These are phyloP conservation scores for Pythium chondricola DNA, from an alignment of 352 stramenopile genomes.

Conservation along the genomic window DNA sequence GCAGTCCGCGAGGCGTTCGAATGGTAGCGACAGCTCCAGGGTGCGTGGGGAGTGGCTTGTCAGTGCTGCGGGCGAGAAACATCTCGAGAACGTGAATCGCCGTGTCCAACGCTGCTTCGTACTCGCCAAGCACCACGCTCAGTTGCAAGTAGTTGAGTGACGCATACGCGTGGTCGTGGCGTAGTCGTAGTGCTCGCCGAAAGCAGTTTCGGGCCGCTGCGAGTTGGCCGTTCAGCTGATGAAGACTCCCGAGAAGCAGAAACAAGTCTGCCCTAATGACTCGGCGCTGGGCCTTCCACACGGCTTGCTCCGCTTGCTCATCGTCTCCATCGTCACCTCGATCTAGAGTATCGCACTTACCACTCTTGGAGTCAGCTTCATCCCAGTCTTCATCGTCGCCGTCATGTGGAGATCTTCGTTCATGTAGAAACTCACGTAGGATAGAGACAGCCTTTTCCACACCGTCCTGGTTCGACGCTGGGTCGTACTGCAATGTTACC, in stretches of 20 bases:
- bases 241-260: conserved; percentile 24
- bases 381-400: conserved; percentile 1
- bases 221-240: conserved; percentile 31
- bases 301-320: conserved; percentile 4
- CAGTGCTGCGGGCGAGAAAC: conserved; percentile 3
- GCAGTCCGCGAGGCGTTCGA: conserved; percentile 12
- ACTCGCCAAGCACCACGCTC: conserved; percentile 25
- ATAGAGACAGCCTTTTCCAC: conserved; percentile 18
- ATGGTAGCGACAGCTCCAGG: background rate
- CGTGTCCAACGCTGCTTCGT: conserved; percentile 30
- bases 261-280: conserved; percentile 41
- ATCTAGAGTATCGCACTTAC: no score
- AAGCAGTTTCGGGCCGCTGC: conserved; percentile 23
- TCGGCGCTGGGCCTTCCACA: conserved; percentile 26
- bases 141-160: conserved; percentile 46
- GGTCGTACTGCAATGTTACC: conserved; percentile 16
- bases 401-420: conserved; percentile 15
- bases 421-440: conserved; percentile 31
- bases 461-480: conserved; percentile 2
- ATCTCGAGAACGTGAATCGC: conserved; percentile 30
- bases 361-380: background rate
- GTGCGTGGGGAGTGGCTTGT: background rate
- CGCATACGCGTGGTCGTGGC: conserved; percentile 31
- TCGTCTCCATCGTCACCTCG: conserved; percentile 21
- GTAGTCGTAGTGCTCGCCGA: conserved; percentile 23